These are phyloP conservation scores for Lactifluus echinatus DNA, from an alignment of 768 basidiomycete genomes.

Conservation along the genomic window DNA sequence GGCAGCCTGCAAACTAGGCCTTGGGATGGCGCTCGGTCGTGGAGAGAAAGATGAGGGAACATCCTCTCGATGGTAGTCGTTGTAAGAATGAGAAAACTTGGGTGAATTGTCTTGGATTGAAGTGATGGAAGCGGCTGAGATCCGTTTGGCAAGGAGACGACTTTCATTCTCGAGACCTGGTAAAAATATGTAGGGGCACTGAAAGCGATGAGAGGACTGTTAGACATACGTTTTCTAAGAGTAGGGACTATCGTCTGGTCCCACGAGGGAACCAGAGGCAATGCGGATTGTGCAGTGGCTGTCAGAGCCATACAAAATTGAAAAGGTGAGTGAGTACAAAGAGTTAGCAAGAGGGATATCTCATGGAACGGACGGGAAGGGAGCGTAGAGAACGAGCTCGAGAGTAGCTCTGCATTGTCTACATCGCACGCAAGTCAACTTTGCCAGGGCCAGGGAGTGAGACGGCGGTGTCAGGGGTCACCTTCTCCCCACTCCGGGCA, in stretches of 20 bases:
- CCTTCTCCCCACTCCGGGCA: no score
- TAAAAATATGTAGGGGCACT: constrained; percentile 14
- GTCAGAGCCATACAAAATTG: constrained; percentile 34
- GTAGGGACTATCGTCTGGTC: constrained; percentile 79
- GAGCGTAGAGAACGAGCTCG: neutral
- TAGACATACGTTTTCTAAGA: constrained; percentile 47
- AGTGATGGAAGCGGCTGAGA: constrained; percentile 64
- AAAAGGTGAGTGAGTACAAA: neutral
- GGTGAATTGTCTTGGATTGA: constrained; percentile 40
- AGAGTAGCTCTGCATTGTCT: neutral
- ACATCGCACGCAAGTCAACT: no score
- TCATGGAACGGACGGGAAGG: constrained; percentile 1
- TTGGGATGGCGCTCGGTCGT: constrained; percentile 40
- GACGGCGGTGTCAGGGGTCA: neutral
- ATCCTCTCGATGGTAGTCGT: constrained; percentile 22
- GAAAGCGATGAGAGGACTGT: constrained; percentile 10
- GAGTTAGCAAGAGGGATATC: constrained; percentile 10
- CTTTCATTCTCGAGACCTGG: constrained; percentile 77
- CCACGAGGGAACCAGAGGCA: constrained; percentile 47
- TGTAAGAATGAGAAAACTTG: constrained; percentile 18
- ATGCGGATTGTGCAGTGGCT: constrained; percentile 32
- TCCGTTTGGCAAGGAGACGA: constrained; percentile 62
- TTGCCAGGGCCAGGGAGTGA: no score
- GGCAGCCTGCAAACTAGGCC: constrained; percentile 35
- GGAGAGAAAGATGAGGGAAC: constrained; percentile 22